Evolutionary conservation across 176 grass and related monocot genomes (phyloP).

Genomic region (Olyra latifolia): DNA sequence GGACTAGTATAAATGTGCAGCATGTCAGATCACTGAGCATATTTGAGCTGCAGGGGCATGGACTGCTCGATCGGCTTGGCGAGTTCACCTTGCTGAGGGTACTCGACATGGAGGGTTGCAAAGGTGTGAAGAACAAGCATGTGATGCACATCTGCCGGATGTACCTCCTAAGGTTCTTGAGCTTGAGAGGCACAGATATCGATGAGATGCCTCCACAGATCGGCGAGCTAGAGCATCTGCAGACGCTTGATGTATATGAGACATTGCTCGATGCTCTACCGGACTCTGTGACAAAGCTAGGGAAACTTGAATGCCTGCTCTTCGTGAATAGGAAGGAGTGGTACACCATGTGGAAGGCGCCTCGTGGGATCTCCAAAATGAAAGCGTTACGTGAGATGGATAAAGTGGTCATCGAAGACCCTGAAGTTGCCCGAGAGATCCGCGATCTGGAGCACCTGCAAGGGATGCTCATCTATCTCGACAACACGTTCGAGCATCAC

Average conservation of each 20-base stretch:
- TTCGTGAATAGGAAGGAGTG: accelerated
- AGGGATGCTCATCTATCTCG: background rate
- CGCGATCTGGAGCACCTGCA: background rate
- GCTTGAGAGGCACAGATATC: background rate
- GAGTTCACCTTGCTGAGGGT: constrained; percentile 11
- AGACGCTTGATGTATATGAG: background rate
- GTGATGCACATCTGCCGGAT: background rate
- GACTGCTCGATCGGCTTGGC: background rate
- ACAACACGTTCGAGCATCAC: accelerated
- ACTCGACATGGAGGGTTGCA: constrained; percentile 10
- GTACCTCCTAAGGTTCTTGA: constrained; percentile 15
- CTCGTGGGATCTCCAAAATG: background rate
- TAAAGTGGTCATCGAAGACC: accelerated
- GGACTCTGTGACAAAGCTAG: background rate
- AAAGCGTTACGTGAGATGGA: background rate
- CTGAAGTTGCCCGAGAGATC: background rate
- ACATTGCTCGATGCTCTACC: background rate
- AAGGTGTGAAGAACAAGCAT: background rate
- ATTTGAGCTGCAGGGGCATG: background rate
- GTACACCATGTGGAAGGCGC: background rate
- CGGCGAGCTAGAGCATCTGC: background rate
- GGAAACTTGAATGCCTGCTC: background rate
- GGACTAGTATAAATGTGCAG: background rate
- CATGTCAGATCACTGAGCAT: constrained; percentile 4
- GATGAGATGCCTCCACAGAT: background rate